Percentiles rank a stretch among this genome's conserved stretches.
These are phyloP conservation scores for Penicillium ochrochloron DNA, from an alignment of 495 filamentous ascomycete genomes.

Conservation along the genomic window DNA sequence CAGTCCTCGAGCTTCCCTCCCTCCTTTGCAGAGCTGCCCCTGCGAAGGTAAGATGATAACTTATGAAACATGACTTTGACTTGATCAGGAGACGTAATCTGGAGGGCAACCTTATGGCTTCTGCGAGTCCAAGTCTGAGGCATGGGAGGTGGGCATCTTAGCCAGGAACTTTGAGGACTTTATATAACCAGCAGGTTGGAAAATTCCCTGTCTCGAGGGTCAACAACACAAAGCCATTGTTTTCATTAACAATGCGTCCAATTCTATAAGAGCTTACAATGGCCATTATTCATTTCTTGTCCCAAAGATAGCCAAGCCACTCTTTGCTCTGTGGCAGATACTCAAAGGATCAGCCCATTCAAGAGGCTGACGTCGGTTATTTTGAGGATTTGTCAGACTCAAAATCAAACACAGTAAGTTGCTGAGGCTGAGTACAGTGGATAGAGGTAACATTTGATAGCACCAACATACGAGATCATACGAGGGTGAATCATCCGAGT, in stretches of 20 bases:
- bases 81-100: background rate
- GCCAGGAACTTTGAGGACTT: background rate
- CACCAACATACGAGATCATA: background rate
- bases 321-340: background rate
- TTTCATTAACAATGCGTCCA: background rate
- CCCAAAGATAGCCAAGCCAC: background rate
- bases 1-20: background rate
- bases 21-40: background rate
- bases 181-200: background rate
- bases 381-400: background rate
- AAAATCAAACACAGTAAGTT: background rate
- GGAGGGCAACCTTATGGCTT: background rate
- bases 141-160: background rate
- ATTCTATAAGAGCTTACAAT: background rate
- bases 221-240: background rate
- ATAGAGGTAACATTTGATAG: background rate
- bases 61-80: background rate
- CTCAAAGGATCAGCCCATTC: background rate
- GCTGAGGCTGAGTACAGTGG: background rate
- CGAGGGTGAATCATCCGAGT: slow-evolving; percentile 3
- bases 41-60: background rate
- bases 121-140: background rate
- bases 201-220: background rate
- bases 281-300: background rate
- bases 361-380: background rate